Conservation (phyloP, 768 basidiomycete species). For the Russula emetica region DNA sequence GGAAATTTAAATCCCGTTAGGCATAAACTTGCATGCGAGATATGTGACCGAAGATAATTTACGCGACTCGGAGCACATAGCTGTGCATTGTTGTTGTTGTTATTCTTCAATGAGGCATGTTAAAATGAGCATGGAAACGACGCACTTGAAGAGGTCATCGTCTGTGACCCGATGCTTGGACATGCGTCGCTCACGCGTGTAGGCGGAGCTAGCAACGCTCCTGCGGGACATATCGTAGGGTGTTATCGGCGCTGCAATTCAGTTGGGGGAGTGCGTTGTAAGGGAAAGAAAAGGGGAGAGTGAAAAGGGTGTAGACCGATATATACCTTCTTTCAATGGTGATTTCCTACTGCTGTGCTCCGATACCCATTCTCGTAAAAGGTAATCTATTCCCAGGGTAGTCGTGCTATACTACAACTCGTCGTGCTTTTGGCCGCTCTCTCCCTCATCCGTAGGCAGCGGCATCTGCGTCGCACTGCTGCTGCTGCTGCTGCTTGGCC, state of each 20-base stretch:
- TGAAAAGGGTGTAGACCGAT: neutral
- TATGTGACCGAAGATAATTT: constrained; percentile 34
- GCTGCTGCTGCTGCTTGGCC: constrained; percentile 38
- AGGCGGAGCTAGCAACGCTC: constrained; percentile 53
- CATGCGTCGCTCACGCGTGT: constrained; percentile 62
- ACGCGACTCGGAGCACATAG: constrained; percentile 83
- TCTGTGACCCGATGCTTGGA: constrained; percentile 77
- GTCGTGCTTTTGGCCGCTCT: constrained; percentile 2
- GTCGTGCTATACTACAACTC: constrained; percentile 15
- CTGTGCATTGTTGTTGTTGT: constrained; percentile 38
- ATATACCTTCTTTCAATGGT: neutral
- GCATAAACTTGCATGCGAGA: neutral
- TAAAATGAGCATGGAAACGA: constrained; percentile 28
- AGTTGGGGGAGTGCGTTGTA: neutral
- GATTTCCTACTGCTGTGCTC: neutral
- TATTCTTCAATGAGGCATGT: constrained; percentile 12
- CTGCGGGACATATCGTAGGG: constrained; percentile 55
- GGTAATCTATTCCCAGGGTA: constrained; percentile 7
- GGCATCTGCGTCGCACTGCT: constrained; percentile 33
- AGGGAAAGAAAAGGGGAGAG: neutral
- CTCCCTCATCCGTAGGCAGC: constrained; percentile 11
- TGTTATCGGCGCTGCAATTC: too few species aligned
- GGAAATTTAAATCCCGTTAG: constrained; percentile 15
- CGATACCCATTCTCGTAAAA: neutral
- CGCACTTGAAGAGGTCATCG: constrained; percentile 83